Conservation (phyloP, 208 protist genomes). For the Leptomonas seymouri region DNA sequence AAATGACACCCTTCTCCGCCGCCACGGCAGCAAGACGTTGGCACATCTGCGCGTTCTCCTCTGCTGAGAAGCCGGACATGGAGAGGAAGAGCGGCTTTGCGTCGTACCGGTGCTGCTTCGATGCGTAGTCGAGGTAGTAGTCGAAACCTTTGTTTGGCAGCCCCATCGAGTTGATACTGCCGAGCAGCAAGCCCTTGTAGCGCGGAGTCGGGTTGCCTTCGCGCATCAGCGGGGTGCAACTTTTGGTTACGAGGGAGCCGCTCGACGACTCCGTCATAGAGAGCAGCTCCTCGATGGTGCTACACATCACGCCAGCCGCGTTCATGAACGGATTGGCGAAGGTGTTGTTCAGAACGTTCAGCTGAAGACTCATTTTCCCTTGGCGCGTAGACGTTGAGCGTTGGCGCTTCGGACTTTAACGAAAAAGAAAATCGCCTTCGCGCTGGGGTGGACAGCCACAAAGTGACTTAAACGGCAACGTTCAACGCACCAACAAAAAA, state of each 20-base stretch:
- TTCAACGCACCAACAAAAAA: too few relatives aligned
- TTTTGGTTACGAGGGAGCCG: constrained; percentile 86
- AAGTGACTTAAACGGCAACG: too few relatives aligned
- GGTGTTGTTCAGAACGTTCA: constrained; percentile 54
- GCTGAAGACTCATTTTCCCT: constrained; percentile 65
- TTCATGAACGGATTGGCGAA: constrained; percentile 92
- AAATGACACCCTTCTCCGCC: constrained; percentile 58
- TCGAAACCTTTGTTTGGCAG: constrained; percentile 88
- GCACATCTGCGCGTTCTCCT: constrained; percentile 82
- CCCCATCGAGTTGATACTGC: constrained; percentile 91
- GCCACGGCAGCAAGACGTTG: constrained; percentile 48
- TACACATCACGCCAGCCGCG: constrained; percentile 84
- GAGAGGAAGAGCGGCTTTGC: constrained; percentile 87
- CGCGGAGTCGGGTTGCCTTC: constrained; percentile 86
- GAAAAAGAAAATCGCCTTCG: too few relatives aligned
- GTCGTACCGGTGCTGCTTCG: constrained; percentile 54
- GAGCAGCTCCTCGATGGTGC: constrained; percentile 58
- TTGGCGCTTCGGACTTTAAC: too few relatives aligned
- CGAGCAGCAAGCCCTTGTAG: constrained; percentile 68
- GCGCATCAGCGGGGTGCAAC: constrained; percentile 68
- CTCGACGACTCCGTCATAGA: constrained; percentile 60
- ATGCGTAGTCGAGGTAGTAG: constrained; percentile 73
- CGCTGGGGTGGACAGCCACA: too few relatives aligned
- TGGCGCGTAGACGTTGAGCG: neutral
- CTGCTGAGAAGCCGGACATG: constrained; percentile 78